Conservation (phyloP, 306 rosid species). For the Glycine soja region DNA sequence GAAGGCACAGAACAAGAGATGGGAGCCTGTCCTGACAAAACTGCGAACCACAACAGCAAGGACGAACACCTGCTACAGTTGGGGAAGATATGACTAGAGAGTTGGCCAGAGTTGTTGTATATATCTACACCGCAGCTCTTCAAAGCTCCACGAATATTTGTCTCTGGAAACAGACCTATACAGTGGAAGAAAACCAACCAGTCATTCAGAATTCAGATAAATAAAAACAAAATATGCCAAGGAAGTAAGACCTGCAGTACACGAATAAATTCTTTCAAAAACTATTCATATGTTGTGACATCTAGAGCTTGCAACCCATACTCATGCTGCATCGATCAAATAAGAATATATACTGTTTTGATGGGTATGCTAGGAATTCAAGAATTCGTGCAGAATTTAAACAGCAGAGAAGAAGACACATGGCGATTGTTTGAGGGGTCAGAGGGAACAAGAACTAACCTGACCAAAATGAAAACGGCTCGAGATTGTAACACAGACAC, state of each 20-base stretch:
- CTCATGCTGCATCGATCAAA: neutral
- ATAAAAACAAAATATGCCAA: neutral
- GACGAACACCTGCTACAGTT: conserved; percentile 48
- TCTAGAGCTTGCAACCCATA: conserved; percentile 12
- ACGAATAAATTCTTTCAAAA: conserved; percentile 44
- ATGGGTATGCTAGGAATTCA: neutral
- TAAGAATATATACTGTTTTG: conserved; percentile 36
- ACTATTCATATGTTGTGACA: neutral
- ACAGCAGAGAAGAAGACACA: neutral
- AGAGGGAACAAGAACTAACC: conserved; percentile 30
- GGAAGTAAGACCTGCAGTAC: conserved; percentile 18
- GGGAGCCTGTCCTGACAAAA: neutral
- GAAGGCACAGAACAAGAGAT: conserved; percentile 67
- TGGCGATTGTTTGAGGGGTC: conserved; percentile 22
- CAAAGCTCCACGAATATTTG: conserved; percentile 55
- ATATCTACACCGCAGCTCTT: conserved; percentile 45
- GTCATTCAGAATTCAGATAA: neutral
- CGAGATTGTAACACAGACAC: conserved; percentile 8
- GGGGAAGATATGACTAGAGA: conserved; percentile 48
- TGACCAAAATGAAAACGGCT: neutral
- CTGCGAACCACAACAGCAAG: conserved; percentile 46
- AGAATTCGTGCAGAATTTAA: too few species aligned
- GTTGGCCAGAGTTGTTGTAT: conserved; percentile 86
- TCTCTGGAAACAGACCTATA: conserved; percentile 39
- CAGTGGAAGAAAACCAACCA: conserved; percentile 41